Evolutionary conservation across 495 filamentous ascomycete genomes (phyloP).

Genomic region (Thozetella sp.): DNA sequence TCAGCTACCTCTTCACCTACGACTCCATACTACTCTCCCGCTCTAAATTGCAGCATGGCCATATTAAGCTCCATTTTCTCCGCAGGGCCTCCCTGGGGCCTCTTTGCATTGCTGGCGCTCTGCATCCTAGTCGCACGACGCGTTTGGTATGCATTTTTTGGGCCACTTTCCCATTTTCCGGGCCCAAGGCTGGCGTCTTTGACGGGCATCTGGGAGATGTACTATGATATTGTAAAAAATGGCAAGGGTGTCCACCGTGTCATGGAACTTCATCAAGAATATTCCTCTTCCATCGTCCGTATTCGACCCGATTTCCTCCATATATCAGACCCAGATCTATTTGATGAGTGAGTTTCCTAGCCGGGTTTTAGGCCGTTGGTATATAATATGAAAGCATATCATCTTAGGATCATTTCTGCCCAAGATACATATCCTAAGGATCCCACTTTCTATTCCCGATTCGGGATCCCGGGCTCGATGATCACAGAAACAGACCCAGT

Average conservation of each 20-base stretch:
- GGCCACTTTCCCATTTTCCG: background rate
- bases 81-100: background rate
- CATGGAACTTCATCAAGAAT: background rate
- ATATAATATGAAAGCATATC: background rate
- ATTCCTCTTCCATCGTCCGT: background rate
- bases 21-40: background rate
- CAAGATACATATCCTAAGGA: background rate
- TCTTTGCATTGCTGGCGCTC: background rate
- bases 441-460: background rate
- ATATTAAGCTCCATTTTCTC: background rate
- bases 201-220: background rate
- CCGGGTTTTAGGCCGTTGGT: background rate
- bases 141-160: background rate
- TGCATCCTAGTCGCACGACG: background rate
- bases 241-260: background rate
- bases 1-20: background rate
- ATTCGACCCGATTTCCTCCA: background rate
- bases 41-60: background rate
- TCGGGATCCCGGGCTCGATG: background rate
- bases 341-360: background rate
- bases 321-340: background rate
- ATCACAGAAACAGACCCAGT: background rate
- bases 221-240: background rate
- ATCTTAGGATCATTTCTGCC: background rate
- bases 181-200: background rate